Conservation (phyloP, 2,329 filamentous ascomycete genomes). For the Diaporthe vexans region DNA sequence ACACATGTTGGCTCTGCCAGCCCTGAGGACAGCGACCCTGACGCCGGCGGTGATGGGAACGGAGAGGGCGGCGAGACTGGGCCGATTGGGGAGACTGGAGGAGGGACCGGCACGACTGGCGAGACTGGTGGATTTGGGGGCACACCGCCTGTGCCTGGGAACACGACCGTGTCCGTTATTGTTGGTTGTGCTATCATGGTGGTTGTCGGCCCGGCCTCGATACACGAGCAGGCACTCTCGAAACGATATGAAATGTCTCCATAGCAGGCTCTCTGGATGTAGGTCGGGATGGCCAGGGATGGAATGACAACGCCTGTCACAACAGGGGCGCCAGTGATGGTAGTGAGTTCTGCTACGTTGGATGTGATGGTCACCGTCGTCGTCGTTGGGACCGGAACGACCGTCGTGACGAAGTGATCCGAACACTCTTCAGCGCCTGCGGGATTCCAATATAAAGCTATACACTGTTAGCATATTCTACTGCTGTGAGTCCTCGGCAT, state of each 20-base stretch:
- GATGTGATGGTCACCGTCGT: slow-evolving; percentile 8
- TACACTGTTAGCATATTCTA: background rate
- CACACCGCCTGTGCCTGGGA: background rate
- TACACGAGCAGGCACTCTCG: slow-evolving; percentile 9
- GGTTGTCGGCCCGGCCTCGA: slow-evolving; percentile 4
- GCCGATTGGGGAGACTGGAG: too few relatives aligned
- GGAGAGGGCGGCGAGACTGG: too few relatives aligned
- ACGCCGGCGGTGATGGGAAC: too few relatives aligned
- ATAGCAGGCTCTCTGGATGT: slow-evolving; percentile 5
- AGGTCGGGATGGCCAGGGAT: background rate
- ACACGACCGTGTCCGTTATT: background rate
- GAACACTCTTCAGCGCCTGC: slow-evolving; percentile 6
- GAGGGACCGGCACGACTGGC: too few relatives aligned
- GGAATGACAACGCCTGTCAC: background rate
- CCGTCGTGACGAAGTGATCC: background rate
- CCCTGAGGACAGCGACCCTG: background rate
- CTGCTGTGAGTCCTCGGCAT: background rate
- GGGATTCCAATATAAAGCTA: slow-evolving; percentile 3
- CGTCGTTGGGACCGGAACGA: background rate
- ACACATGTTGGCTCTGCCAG: background rate
- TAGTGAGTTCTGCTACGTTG: background rate
- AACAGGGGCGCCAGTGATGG: background rate
- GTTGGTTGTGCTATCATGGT: background rate
- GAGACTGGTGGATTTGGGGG: too few relatives aligned
- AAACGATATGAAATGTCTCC: background rate